These are phyloP conservation scores for Syzygium aqueum DNA, from an alignment of 345 rosid species.

Conservation along the genomic window DNA sequence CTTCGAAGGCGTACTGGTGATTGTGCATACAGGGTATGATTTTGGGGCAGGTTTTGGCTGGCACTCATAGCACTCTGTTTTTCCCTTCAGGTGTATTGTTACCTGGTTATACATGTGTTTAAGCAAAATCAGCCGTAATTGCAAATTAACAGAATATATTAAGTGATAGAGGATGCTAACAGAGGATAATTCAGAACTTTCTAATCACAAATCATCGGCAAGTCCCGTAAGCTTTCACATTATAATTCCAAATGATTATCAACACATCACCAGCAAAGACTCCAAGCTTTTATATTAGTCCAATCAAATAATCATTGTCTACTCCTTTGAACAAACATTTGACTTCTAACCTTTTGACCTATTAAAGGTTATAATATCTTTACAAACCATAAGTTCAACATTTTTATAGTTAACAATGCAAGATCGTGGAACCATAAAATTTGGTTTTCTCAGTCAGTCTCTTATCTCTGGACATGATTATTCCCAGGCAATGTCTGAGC, in stretches of 20 bases:
- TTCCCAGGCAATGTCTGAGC: not conserved
- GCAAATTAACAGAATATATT: not conserved
- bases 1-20: slow-evolving; percentile 98
- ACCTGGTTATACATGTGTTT: slow-evolving; percentile 32
- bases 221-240: not conserved
- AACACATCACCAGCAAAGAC: not conserved
- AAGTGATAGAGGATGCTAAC: not conserved
- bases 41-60: slow-evolving; percentile 94
- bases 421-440: not conserved
- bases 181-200: not conserved
- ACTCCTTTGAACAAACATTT: not conserved
- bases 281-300: not conserved
- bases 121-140: not conserved
- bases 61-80: slow-evolving; percentile 95
- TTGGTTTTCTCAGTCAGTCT: not conserved
- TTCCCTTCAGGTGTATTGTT: slow-evolving; percentile 85
- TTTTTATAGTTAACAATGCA: not conserved
- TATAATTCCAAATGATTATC: not conserved
- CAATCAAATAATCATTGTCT: not conserved
- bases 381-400: not conserved
- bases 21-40: slow-evolving; percentile 98
- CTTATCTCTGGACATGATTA: not conserved
- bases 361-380: not conserved
- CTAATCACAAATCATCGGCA: not conserved
- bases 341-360: not conserved